A percentile compares a stretch with the other conserved stretches of the same genome.
phyloP scores from a whole-genome alignment of 192 early-diverging fungal species.

The Dissophora globulifera region DNA sequence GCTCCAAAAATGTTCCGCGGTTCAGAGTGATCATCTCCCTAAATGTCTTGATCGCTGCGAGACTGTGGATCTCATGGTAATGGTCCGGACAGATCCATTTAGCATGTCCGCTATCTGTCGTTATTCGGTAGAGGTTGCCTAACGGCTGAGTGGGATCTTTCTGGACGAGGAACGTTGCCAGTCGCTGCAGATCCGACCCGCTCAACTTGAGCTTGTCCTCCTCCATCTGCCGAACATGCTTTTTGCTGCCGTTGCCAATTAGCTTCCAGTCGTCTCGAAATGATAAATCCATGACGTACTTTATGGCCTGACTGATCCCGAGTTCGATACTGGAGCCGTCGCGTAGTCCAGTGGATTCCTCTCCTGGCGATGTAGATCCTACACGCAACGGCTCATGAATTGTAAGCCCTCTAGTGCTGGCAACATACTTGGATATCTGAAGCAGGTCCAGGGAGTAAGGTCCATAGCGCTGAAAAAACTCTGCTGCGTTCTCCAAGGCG shows the following conservation, averaged over 20 bases:
- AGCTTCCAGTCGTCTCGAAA: too few species aligned
- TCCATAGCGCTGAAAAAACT: slow-evolving; percentile 24
- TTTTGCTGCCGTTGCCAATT: too few species aligned
- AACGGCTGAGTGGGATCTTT: not conserved
- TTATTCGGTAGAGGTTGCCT: slow-evolving; percentile 28
- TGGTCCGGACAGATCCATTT: slow-evolving; percentile 31
- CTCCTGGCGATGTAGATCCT: too few species aligned
- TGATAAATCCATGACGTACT: not conserved
- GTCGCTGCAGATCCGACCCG: slow-evolving; percentile 8
- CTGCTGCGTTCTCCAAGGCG: not conserved
- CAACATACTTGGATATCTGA: not conserved
- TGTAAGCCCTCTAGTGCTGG: too few species aligned
- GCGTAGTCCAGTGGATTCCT: not conserved
- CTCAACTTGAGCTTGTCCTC: not conserved
- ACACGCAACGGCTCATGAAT: too few species aligned
- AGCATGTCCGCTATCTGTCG: slow-evolving; percentile 12
- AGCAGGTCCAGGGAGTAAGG: not conserved
- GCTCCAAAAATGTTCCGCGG: slow-evolving; percentile 18
- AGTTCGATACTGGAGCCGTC: not conserved
- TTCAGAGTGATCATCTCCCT: slow-evolving; percentile 8
- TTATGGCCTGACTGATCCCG: slow-evolving; percentile 9
- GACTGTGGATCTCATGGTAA: slow-evolving; percentile 5
- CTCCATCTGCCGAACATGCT: too few species aligned
- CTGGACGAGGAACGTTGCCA: slow-evolving; percentile 2
- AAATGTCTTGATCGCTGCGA: not conserved